These are phyloP conservation scores for Zasmidium cellare DNA, from an alignment of 2,329 filamentous ascomycete species.

Conservation along the genomic window DNA sequence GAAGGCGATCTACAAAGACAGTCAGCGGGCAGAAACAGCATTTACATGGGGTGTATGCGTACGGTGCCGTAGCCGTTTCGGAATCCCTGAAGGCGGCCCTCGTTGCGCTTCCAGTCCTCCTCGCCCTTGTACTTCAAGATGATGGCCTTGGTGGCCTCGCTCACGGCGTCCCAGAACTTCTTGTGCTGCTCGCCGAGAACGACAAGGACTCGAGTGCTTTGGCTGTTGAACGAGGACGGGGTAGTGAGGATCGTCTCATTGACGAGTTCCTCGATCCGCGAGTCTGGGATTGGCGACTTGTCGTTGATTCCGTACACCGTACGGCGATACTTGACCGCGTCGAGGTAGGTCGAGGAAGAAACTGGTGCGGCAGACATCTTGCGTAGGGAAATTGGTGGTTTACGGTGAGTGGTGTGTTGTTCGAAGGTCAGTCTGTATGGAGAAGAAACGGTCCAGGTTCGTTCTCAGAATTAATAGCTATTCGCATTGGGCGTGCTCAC, in stretches of 20 bases:
- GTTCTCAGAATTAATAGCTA: too few species aligned
- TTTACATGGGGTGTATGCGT: slow-evolving; percentile 15
- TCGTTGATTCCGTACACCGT: slow-evolving; percentile 42
- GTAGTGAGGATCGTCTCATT: slow-evolving; percentile 62
- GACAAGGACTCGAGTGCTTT: slow-evolving; percentile 74
- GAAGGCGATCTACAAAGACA: slow-evolving; percentile 1
- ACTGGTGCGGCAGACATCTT: too few species aligned
- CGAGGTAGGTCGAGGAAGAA: too few species aligned
- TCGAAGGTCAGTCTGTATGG: too few species aligned
- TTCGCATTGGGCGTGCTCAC: too few species aligned
- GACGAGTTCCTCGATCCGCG: slow-evolving; percentile 65
- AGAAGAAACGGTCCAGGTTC: too few species aligned
- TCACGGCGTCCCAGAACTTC: slow-evolving; percentile 76
- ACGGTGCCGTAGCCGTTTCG: slow-evolving; percentile 72
- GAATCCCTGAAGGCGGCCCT: slow-evolving; percentile 55
- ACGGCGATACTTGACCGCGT: too few species aligned
- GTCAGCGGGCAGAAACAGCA: slow-evolving; percentile 17
- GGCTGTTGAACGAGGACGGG: slow-evolving; percentile 84
- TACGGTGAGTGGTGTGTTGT: too few species aligned
- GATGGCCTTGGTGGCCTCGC: slow-evolving; percentile 65
- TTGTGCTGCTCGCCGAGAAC: slow-evolving; percentile 79
- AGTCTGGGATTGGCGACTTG: slow-evolving; percentile 67
- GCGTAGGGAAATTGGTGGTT: too few species aligned
- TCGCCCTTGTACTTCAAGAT: slow-evolving; percentile 61
- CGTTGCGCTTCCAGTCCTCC: slow-evolving; percentile 48